Base-by-base conservation (phyloP, 306 rosid species). In the Medicago ruthenica region DNA sequence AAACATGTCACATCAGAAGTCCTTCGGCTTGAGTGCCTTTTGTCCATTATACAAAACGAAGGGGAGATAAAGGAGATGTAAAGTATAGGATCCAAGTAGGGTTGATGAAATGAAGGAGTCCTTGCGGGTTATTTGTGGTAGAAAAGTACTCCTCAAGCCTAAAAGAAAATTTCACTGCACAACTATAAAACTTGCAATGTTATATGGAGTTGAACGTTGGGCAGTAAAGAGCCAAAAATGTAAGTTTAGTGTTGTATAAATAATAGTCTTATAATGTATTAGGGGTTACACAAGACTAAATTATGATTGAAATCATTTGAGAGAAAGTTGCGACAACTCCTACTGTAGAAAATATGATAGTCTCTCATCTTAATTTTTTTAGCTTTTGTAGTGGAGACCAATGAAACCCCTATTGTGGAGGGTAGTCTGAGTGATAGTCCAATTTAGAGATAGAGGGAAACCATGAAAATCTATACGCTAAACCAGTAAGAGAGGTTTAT, bases 361-460 rank as follows among this genome's bases (percentile, higher is more conserved):
- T 13, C 20, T 8, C 44, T 34, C n/a, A 15, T 62, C 68, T n/a
- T 9, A 62, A 8, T 13, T 62, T 7, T 34, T 62, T 37, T 31
- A n/a, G 45, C 45, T 31, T 34, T 44, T 60, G 15, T 27, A 31
- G 17, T 0, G 18, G 12, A 61, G 42, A 60, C 40, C 6, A 12
- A 18, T 60, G 14, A 60, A 60, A 14, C 40, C 18, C 18, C 37
- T 16, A 5, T 22, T 60, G 15, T 14, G 44, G 41, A 61, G 67
- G 44, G 13, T 31, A 15, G 44, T 34, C 7, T 34, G 21, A 61
- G 21, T 36, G 12, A 61, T 61, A 61, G 67, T 61, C 67, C 67
- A 31, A 27, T 61, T 61, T 31, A 61, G 44, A 61, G 44, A 34
- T 22, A 58, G 67, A 61, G 44, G 67, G 20, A 61, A 61, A 61